Base-by-base conservation (phyloP, 164 flowering plant species). In the Tinospora cordifolia region DNA sequence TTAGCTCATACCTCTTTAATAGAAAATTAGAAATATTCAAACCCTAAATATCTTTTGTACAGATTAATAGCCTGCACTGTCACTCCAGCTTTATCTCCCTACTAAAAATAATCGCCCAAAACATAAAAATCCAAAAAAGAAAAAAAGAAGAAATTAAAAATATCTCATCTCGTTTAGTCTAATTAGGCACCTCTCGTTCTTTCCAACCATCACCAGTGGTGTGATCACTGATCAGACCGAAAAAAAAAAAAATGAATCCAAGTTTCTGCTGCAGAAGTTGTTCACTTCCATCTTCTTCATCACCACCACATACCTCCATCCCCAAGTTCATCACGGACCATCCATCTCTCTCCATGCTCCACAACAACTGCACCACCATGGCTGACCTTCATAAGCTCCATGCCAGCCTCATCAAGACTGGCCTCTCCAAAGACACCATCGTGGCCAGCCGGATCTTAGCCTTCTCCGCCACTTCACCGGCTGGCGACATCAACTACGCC, bases 321-420 rank as follows among this genome's bases (percentile, higher is more conserved):
- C 65, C 84, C 81, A 81, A 74, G 40, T 83, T 85, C 82, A 81
- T 82, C 72, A 81, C 86, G 49, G 79, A 80, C 74, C 81, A 82
- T 27, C 86, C 85, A 25, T 67, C 57, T 71, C 90, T 86, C 69
- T 51, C 83, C 38, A 63, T 84, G 78, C 82, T 86, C 7, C 85
- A 87, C 49, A 80, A 74, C 22, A 76, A 69, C 47, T 89, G 97
- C 82, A 71, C 75, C 66, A 82, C 78, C 73, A 88, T 89, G 90
- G 74, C 71, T 76, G 91, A 88, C 85, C 85, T 91, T 39, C 77
- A 72, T 60, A 71, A 74, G 62, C 78, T 91, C 62, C 97, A 91
- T 69, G 85, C 91, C 80, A 85, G 86, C 8, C 74, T 89, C 82
- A 82, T 91, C 82, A 91, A 89, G 72, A 84, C 79, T 38, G 82